phyloP scores from a whole-genome alignment of 495 filamentous ascomycete genomes.

The Cairneyella variabilis region DNA sequence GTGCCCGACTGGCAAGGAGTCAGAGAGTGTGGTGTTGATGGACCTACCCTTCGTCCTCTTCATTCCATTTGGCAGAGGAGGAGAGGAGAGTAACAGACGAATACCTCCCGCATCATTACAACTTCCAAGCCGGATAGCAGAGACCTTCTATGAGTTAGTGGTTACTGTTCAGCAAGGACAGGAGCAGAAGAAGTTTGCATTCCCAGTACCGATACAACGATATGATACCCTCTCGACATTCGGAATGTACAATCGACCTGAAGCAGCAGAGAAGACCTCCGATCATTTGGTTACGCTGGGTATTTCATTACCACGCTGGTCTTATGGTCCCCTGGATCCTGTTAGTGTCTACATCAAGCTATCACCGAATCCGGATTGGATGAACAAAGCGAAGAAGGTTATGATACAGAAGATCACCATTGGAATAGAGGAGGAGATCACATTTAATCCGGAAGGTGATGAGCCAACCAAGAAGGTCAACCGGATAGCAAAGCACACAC shows the following conservation, averaged over 20 bases:
- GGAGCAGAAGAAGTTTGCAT: conserved; percentile 83
- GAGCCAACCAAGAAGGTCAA: conserved; percentile 91
- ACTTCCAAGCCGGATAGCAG: conserved; percentile 84
- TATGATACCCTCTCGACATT: conserved; percentile 98
- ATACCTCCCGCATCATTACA: conserved; percentile 93
- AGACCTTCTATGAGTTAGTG: conserved; percentile 95
- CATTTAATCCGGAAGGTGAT: conserved; percentile 97
- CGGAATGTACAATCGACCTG: conserved; percentile 98
- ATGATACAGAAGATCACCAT: conserved; percentile 93
- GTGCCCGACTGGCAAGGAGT: conserved; percentile 76
- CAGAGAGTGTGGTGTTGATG: conserved; percentile 90
- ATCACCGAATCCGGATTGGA: conserved; percentile 86
- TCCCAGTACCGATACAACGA: conserved; percentile 84
- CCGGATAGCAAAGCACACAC: conserved; percentile 76
- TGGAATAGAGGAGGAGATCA: conserved; percentile 93
- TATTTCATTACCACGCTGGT: conserved; percentile 91
- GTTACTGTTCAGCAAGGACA: conserved; percentile 91
- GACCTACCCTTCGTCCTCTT: conserved; percentile 96
- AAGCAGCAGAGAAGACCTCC: conserved; percentile 75
- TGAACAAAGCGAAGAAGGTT: conserved; percentile 83
- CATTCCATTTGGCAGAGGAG: conserved; percentile 89
- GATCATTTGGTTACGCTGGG: conserved; percentile 91
- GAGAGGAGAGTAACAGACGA: conserved; percentile 79
- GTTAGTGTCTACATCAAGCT: conserved; percentile 94
- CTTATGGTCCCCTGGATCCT: conserved; percentile 91